Conservation (phyloP, 257 asterid species). For the Solanum chilense region DNA sequence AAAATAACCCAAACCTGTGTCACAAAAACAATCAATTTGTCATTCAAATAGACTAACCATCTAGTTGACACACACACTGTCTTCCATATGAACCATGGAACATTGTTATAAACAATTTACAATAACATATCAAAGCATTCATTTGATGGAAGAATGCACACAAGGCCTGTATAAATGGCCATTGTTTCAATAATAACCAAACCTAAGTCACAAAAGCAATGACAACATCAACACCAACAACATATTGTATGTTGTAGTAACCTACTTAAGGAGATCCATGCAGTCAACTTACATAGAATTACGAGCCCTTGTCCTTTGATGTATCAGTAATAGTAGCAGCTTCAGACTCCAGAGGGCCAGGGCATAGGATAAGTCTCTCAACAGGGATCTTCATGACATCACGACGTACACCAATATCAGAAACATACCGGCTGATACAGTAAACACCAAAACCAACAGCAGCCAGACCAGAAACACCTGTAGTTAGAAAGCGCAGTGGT, state of each 20-base stretch:
- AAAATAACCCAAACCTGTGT: neutral
- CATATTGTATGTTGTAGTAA: neutral
- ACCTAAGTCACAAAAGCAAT: neutral
- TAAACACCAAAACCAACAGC: conserved; percentile 60
- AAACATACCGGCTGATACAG: conserved; percentile 48
- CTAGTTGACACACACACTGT: neutral
- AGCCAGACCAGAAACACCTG: conserved; percentile 45
- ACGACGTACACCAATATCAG: conserved; percentile 77
- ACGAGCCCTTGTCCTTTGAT: conserved; percentile 14
- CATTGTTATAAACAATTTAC: neutral
- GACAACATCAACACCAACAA: neutral
- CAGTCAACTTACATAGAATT: neutral
- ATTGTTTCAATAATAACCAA: neutral
- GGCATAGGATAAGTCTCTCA: conserved; percentile 48
- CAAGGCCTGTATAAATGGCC: neutral
- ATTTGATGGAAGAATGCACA: neutral
- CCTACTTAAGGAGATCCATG: neutral
- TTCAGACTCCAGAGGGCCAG: conserved; percentile 16
- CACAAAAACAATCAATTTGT: neutral
- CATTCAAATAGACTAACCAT: neutral
- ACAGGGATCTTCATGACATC: conserved; percentile 73
- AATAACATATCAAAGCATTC: neutral
- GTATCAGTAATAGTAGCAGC: neutral
- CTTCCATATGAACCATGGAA: neutral
- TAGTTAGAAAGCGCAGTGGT: conserved; percentile 69